A percentile compares a stretch with the other conserved stretches of the same genome.
These are phyloP conservation scores for Cladophialophora carrionii DNA, from an alignment of 2,329 filamentous ascomycete genomes.

Conservation along the genomic window DNA sequence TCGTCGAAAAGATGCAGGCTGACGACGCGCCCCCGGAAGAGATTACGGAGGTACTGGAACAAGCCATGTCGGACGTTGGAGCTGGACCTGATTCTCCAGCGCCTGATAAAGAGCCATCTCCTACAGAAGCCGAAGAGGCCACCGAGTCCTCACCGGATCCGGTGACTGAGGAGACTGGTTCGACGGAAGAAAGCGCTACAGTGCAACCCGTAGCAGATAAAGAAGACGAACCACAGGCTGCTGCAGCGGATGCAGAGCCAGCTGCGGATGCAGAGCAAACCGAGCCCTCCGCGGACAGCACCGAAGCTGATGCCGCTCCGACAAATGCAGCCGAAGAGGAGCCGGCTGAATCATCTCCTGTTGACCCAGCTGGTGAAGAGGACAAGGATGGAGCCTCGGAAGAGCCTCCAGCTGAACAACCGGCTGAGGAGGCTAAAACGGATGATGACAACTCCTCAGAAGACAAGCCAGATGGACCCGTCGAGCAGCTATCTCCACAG, in stretches of 20 bases:
- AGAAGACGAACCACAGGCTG: constrained; percentile 16
- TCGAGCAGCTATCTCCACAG: constrained; percentile 17
- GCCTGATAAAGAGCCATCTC: constrained; percentile 16
- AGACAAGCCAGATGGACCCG: not conserved
- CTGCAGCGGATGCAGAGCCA: constrained; percentile 22
- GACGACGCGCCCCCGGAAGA: constrained; percentile 30
- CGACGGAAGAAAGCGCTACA: constrained; percentile 14
- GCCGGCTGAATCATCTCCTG: constrained; percentile 10
- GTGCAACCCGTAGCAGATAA: constrained; percentile 19
- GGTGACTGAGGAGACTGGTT: not conserved
- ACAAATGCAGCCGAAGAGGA: constrained; percentile 32
- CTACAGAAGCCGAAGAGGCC: constrained; percentile 1
- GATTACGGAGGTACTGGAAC: constrained; percentile 30
- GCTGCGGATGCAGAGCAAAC: constrained; percentile 19
- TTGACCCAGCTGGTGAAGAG: constrained; percentile 19
- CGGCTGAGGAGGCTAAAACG: not conserved
- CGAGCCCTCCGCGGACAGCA: constrained; percentile 19
- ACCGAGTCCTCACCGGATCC: constrained; percentile 7
- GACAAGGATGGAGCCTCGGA: constrained; percentile 10
- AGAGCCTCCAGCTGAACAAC: not conserved
- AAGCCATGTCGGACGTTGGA: constrained; percentile 38
- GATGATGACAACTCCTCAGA: not conserved
- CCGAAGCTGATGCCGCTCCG: constrained; percentile 5
- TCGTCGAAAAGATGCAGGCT: constrained; percentile 34
- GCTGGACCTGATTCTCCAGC: constrained; percentile 35